phyloP scores from a whole-genome alignment of 2,329 filamentous ascomycete genomes.

The Pseudocercospora vitis region DNA sequence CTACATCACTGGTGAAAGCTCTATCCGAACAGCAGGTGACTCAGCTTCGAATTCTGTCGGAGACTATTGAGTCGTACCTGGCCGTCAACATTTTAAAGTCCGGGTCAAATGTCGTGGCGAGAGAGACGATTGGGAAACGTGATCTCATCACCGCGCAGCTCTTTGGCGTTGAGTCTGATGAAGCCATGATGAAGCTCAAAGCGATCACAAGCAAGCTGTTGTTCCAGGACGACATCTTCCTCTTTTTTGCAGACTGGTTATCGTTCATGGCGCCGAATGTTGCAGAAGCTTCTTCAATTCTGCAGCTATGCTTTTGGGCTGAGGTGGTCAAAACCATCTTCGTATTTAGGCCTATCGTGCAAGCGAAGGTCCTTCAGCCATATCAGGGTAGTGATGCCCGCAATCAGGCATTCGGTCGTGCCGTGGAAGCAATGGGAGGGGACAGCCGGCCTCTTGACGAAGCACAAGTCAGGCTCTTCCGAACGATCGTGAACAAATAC shows the following conservation, averaged over 20 bases:
- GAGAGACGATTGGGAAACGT: constrained; percentile 29
- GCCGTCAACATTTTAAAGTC: constrained; percentile 70
- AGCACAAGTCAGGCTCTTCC: constrained; percentile 32
- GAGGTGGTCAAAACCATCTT: constrained; percentile 82
- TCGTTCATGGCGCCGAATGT: constrained; percentile 33
- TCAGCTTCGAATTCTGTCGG: constrained; percentile 82
- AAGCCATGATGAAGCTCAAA: constrained; percentile 27
- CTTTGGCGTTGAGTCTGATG: constrained; percentile 32
- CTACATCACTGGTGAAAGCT: constrained; percentile 70
- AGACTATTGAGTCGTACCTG: constrained; percentile 84
- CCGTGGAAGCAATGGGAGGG: neutral
- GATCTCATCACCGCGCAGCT: constrained; percentile 35
- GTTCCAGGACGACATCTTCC: constrained; percentile 69
- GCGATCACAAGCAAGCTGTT: constrained; percentile 47
- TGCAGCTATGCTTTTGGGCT: constrained; percentile 84
- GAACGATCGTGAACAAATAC: constrained; percentile 67
- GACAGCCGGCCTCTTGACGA: constrained; percentile 11
- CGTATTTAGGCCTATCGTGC: constrained; percentile 46
- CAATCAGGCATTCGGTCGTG: neutral
- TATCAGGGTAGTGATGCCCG: neutral
- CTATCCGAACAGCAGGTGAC: constrained; percentile 81
- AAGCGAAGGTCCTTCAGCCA: neutral
- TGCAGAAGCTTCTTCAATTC: constrained; percentile 53
- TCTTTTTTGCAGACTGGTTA: constrained; percentile 71
- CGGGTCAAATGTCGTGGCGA: constrained; percentile 43